Evolutionary conservation across 169 alveolate genomes (phyloP), one percentile per base, ranked within the genome.

Genomic region (Cryptosporidium parvum): DNA sequence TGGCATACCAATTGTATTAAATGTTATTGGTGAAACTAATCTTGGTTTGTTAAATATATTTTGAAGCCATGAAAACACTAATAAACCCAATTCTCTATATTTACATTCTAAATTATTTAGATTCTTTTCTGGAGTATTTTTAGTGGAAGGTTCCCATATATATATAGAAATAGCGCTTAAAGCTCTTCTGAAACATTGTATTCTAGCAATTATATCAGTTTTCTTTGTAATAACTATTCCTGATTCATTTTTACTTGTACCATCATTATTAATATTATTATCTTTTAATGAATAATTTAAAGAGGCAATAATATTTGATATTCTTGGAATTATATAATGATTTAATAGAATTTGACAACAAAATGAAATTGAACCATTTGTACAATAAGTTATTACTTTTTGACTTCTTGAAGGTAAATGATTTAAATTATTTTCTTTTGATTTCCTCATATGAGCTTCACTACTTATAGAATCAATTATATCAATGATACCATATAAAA

Each of bases 171-270:
- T 48, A 5, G 80, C 80, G 48, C 80, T 62, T 18, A 80, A 26
- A 44, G 89, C 59, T 26, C 89, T 80, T 31, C 89, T 80, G 56
- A 62, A 80, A 65, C 89, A 80, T 37, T 80, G 89, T 7, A 80
- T 80, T 48, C 89, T 80, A 31, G 89, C 73, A 16, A 80, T 33
- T 6, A 80, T 61, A 29, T 80, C 89, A 26, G 45, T 44, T 37
- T 80, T 80, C 48, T 65, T 44, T 3, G 80, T 62, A 26, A 80
- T 39, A 10, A 8, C 12, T n/a, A n/a, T 16, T 29, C 67, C 67
- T 8, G 53, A 67, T 5, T 9, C 7, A 16, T 31, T 42, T 42
- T 42, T 42, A 42, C 48, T 9, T 5, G 44, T 37, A 7, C 44
- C 44, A 42, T 12, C 16, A 42, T 39, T 39, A 39, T 6, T 39